Evolutionary conservation across 192 early-diverging fungal species (phyloP), one percentile per base, ranked within the genome.

Genomic region (Funneliformis geosporum): DNA sequence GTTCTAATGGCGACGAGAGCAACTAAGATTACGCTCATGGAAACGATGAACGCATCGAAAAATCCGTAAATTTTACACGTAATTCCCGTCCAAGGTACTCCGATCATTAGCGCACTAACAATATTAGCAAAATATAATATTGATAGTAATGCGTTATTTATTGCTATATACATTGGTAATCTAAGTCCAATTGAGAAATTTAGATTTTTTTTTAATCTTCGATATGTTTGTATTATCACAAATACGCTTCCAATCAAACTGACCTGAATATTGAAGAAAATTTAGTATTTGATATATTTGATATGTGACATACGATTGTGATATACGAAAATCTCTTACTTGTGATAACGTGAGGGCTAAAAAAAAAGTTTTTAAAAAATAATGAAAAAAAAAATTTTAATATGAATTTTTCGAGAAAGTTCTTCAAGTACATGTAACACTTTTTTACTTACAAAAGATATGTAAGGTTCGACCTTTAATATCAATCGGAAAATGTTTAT

Each of bases 111-210:
- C 18, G 62, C 27, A 0, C 62, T 27, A 65, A 65, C 10, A 65
- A 6, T 28, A 65, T 65, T 65, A 8, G 62, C 62, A 65, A 28
- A 65, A 25, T 65, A 65, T 12, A 27, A 65, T 28, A 65, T 12
- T 11, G n/a, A 23, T 5, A 27, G 28, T 38, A 65, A 65, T 28
- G 62, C 18, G 25, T 65, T 65, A 65, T 65, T 65, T 7, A 65
- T 65, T 28, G 62, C 62, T 65, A 65, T 65, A 27, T 65, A 65
- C 62, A 65, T 65, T 65, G 62, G 62, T 25, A 65, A 28, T 28
- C 62, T 21, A 28, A 65, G 7, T 28, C 62, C 62, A 21, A 65
- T 65, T 25, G 62, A 65, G 5, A 65, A 25, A 65, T 65, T 65
- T 21, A 10, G 10, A 65, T 65, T 65, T 28, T 28, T 23, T 4